Conservation (phyloP, 1,139 yeast species). For the Magnusiomyces starmeri region DNA sequence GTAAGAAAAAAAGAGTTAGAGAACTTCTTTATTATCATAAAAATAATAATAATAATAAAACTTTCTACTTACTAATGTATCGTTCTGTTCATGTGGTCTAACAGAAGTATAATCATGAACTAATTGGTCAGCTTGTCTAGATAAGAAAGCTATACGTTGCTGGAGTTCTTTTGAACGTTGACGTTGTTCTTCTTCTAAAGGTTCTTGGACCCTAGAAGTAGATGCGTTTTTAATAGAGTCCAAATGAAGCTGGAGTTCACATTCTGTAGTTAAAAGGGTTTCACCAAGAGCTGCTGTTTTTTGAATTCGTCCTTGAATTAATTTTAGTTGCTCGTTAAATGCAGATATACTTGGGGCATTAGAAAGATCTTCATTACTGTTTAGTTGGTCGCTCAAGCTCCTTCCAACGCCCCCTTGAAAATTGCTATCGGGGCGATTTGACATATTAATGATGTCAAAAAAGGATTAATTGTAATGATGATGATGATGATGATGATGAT, state of each 20-base stretch:
- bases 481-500: too few species aligned
- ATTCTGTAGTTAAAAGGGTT: slow-evolving; percentile 15
- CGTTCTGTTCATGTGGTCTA: background rate
- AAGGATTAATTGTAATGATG: background rate
- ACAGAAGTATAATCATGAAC: background rate
- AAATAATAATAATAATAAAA: background rate
- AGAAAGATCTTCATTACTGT: background rate
- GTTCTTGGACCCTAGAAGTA: slow-evolving; percentile 29
- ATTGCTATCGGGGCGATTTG: background rate
- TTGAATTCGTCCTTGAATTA: slow-evolving; percentile 14
- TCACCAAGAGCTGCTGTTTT: slow-evolving; percentile 14
- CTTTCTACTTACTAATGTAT: background rate
- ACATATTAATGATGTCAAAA: background rate
- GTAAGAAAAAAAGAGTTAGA: background rate
- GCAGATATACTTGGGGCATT: background rate
- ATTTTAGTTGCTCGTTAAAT: slow-evolving; percentile 11
- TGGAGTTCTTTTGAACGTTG: slow-evolving; percentile 39
- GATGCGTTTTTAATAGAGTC: slow-evolving; percentile 8
- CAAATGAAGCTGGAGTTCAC: slow-evolving; percentile 14
- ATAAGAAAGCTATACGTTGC: slow-evolving; percentile 32
- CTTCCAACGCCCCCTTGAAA: background rate
- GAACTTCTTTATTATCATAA: background rate
- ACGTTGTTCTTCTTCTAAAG: slow-evolving; percentile 47
- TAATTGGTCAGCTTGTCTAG: slow-evolving; percentile 27
- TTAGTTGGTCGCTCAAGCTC: background rate